Evolutionary conservation across 192 early-diverging fungal species (phyloP), one percentile per base, ranked within the genome.

Genomic region (Gamsiella multidivaricata): DNA sequence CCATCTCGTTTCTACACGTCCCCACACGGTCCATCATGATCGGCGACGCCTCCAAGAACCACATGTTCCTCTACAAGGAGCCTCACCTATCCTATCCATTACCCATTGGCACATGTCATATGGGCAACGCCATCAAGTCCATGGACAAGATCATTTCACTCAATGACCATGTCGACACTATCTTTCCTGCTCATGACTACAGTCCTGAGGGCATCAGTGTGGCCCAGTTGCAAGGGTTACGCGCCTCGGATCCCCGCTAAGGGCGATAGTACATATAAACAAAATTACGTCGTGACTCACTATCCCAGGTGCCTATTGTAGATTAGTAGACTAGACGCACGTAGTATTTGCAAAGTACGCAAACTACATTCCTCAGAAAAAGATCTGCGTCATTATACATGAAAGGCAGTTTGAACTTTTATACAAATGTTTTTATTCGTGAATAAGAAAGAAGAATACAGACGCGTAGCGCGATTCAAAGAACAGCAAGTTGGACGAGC

Each of bases 101-200:
- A 15, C 20, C 66, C 11, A 17, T 34, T 12, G 47, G 42, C 5
- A 63, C 65, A 9, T 62, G 37, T 22, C 33, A 54, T 18, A 55
- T 68, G 54, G 60, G 51, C 0, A 53, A 31, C 33, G 54, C 51
- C 15, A 62, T 54, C 26, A 31, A 56, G 25, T 62, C 65, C 45
- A 69, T 79, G 41, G 65, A 68, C 39, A 68, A 69, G 34, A 64
- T 79, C 11, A 47, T 51, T 28, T 55, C 53, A 12, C 18, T 69
- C 23, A 63, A 79, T 22, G 50, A 22, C 10, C 28, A 63, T 10
- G 41, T 79, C 6, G 61, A 64, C 9, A 59, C 61, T 15, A 61
- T 79, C 14, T 69, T 79, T 31, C 75, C 75, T 1, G 66, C 66
- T 0, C 75, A 79, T 42, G 61, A 79, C 43, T 53, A 59, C 26